A percentile compares a stretch with the other conserved stretches of the same genome.
These are phyloP conservation scores for Boechera divaricarpa DNA, from an alignment of 345 rosid species.

Conservation along the genomic window DNA sequence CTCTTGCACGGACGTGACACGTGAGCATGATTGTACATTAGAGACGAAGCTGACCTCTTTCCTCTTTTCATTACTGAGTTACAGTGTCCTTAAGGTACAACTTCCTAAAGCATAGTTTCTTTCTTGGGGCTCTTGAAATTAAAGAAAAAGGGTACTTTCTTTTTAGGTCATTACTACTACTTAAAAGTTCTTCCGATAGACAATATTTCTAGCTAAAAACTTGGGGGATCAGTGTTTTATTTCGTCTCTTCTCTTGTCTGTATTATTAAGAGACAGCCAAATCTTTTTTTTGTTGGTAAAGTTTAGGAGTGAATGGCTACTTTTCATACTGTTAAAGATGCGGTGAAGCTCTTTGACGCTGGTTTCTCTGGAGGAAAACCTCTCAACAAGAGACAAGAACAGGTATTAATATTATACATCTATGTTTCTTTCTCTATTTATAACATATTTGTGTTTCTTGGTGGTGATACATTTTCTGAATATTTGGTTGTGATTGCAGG, in stretches of 20 bases:
- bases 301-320: conserved; percentile 57
- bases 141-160: conserved; percentile 12
- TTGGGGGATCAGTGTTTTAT: conserved; percentile 26
- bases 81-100: conserved; percentile 22
- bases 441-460: conserved; percentile 5
- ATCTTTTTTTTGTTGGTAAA: neutral
- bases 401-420: conserved; percentile 36
- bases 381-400: conserved; percentile 56
- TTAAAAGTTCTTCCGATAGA: neutral
- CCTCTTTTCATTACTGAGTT: conserved; percentile 22
- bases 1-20: conserved; percentile 40
- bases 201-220: neutral
- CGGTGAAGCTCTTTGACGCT: conserved; percentile 79
- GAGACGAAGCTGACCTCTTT: conserved; percentile 36
- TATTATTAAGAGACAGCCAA: neutral
- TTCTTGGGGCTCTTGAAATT: neutral
- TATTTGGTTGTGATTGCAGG: conserved; percentile 49
- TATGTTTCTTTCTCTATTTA: conserved; percentile 4
- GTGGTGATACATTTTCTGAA: neutral
- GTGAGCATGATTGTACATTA: conserved; percentile 23
- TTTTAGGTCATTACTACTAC: conserved; percentile 21
- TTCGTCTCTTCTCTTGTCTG: neutral
- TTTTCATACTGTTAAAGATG: conserved; percentile 93
- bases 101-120: neutral
- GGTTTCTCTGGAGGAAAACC: conserved; percentile 74